Conservation (phyloP, 2,329 filamentous ascomycete genomes). For the Exophiala oligosperma region DNA sequence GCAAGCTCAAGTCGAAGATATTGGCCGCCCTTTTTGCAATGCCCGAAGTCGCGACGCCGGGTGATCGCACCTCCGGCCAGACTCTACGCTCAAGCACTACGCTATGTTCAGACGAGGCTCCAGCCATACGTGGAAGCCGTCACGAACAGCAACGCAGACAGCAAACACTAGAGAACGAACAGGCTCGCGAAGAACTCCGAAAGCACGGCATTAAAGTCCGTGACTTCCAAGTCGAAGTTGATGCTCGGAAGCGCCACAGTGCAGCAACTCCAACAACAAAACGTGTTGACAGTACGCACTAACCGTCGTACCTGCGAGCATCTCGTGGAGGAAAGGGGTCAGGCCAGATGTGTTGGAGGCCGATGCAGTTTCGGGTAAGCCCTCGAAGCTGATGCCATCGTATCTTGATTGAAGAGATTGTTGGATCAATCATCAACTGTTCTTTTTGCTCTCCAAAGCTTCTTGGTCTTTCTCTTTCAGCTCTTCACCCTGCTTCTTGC, state of each 20-base stretch:
- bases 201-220: slow-evolving; percentile 21
- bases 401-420: not conserved
- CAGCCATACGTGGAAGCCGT: slow-evolving; percentile 7
- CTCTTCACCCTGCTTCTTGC: slow-evolving; percentile 22
- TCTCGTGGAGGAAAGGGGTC: not conserved
- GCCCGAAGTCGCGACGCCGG: too few species aligned
- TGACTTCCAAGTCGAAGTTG: slow-evolving; percentile 23
- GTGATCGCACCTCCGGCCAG: too few species aligned
- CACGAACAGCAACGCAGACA: slow-evolving; percentile 6
- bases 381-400: too few species aligned
- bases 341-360: not conserved
- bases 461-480: slow-evolving; percentile 31
- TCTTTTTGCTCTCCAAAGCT: slow-evolving; percentile 30
- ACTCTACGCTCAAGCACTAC: too few species aligned
- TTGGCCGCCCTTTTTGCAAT: too few species aligned
- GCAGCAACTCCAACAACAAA: not conserved
- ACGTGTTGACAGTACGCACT: not conserved
- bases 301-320: not conserved
- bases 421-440: slow-evolving; percentile 2
- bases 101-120: not conserved
- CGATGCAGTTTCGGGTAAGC: too few species aligned
- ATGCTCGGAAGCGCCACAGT: slow-evolving; percentile 8
- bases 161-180: slow-evolving; percentile 15
- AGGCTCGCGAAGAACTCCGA: slow-evolving; percentile 16
- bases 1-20: too few species aligned